Evolutionary conservation across 352 stramenopile species (phyloP).

Genomic region (Phytophthora citricola): DNA sequence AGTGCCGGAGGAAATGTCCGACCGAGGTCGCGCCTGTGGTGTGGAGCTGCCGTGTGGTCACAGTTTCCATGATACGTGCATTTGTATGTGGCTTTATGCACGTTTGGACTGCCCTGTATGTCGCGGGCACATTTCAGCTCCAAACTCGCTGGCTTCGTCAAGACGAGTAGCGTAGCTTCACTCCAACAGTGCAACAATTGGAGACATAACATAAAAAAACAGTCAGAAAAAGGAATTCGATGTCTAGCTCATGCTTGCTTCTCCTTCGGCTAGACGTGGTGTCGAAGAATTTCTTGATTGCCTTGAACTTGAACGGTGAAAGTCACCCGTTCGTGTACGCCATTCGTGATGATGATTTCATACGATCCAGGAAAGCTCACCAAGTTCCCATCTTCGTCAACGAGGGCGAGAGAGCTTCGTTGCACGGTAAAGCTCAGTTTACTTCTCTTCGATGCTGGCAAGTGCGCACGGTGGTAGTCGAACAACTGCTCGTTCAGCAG

Average conservation of each 20-base stretch:
- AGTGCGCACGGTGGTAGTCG: slow-evolving; percentile 46
- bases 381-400: slow-evolving; percentile 53
- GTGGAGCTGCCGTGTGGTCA: slow-evolving; percentile 62
- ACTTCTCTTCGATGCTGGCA: slow-evolving; percentile 28
- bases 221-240: too few relatives aligned
- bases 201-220: too few relatives aligned
- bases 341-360: slow-evolving; percentile 65
- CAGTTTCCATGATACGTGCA: slow-evolving; percentile 79
- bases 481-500: slow-evolving; percentile 75
- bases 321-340: slow-evolving; percentile 47
- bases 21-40: slow-evolving; percentile 21
- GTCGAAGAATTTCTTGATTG: slow-evolving; percentile 37
- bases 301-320: slow-evolving; percentile 52
- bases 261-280: neutral
- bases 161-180: slow-evolving; percentile 1
- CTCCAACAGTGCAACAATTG: neutral
- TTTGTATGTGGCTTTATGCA: slow-evolving; percentile 73
- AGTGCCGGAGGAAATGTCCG: slow-evolving; percentile 11
- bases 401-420: slow-evolving; percentile 46
- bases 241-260: neutral
- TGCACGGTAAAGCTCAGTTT: slow-evolving; percentile 39
- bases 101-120: slow-evolving; percentile 74
- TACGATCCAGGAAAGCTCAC: slow-evolving; percentile 61
- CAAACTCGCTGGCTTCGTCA: slow-evolving; percentile 15
- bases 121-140: slow-evolving; percentile 32